Percentiles rank a stretch among this genome's conserved stretches.
phyloP scores from a whole-genome alignment of 208 protist species.

The Trypanosoma congolense region DNA sequence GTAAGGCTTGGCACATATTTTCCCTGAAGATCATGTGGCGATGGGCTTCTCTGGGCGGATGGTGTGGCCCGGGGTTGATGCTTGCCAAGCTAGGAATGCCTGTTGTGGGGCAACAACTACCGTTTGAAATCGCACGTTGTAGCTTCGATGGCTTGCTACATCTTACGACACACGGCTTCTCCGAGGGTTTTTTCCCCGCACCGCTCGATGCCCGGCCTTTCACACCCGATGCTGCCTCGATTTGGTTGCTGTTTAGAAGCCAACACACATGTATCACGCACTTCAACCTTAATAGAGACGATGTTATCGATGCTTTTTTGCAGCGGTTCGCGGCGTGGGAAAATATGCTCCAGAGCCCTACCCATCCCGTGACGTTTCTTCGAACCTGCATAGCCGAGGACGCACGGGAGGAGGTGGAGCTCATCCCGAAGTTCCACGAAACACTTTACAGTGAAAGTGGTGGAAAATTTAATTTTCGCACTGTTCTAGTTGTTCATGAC shows the following conservation, averaged over 20 bases:
- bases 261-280: conserved; percentile 82
- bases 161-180: conserved; percentile 47
- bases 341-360: conserved; percentile 22
- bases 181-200: conserved; percentile 28
- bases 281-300: conserved; percentile 61
- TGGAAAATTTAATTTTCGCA: conserved; percentile 52
- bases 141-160: conserved; percentile 78
- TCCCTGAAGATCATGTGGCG: conserved; percentile 37
- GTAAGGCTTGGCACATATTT: background rate
- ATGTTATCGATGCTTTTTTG: conserved; percentile 42
- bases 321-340: conserved; percentile 58
- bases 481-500: conserved; percentile 70
- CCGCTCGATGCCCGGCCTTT: conserved; percentile 20
- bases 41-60: conserved; percentile 79
- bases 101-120: conserved; percentile 34
- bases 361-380: conserved; percentile 57
- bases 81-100: conserved; percentile 66
- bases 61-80: conserved; percentile 77
- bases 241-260: conserved; percentile 75
- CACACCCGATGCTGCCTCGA: conserved; percentile 50
- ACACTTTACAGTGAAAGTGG: conserved; percentile 36
- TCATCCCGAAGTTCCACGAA: conserved; percentile 51
- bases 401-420: conserved; percentile 48
- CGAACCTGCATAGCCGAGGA: conserved; percentile 71
- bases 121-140: conserved; percentile 80